These are phyloP conservation scores for Pugionium cornutum DNA, from an alignment of 345 rosid species.

Conservation along the genomic window DNA sequence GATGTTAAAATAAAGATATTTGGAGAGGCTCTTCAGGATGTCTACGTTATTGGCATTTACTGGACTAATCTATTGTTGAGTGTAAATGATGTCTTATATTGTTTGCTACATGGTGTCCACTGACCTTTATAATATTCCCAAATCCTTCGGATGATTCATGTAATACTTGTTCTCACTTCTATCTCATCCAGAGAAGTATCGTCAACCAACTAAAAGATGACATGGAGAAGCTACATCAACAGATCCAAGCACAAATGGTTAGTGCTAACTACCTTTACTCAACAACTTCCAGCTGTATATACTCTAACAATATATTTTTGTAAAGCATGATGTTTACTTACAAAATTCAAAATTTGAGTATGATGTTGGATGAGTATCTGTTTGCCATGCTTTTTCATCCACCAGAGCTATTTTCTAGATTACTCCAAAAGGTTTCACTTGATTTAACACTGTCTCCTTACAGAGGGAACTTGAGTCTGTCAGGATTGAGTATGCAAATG, in stretches of 20 bases:
- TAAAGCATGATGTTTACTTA: neutral
- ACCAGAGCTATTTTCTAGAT: conserved; percentile 15
- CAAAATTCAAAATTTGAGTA: too few species aligned
- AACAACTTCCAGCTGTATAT: conserved; percentile 20
- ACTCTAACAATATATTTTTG: conserved; percentile 2
- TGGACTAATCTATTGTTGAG: conserved; percentile 10
- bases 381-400: conserved; percentile 21
- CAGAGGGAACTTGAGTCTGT: conserved; percentile 88
- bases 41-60: conserved; percentile 11
- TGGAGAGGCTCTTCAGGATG: conserved; percentile 10
- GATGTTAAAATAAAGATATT: conserved; percentile 12
- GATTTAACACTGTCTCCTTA: conserved; percentile 21
- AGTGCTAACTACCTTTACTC: conserved; percentile 31
- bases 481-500: conserved; percentile 69
- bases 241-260: conserved; percentile 81
- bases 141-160: conserved; percentile 4
- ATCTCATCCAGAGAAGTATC: conserved; percentile 67
- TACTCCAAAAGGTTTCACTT: conserved; percentile 12
- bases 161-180: conserved; percentile 21
- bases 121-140: neutral
- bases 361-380: too few species aligned
- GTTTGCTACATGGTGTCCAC: neutral
- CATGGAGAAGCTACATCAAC: conserved; percentile 78
- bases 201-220: conserved; percentile 93
- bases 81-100: conserved; percentile 11